Base-by-base conservation (phyloP, 2,329 filamentous ascomycete genomes). In the Monosporascus ibericus region DNA sequence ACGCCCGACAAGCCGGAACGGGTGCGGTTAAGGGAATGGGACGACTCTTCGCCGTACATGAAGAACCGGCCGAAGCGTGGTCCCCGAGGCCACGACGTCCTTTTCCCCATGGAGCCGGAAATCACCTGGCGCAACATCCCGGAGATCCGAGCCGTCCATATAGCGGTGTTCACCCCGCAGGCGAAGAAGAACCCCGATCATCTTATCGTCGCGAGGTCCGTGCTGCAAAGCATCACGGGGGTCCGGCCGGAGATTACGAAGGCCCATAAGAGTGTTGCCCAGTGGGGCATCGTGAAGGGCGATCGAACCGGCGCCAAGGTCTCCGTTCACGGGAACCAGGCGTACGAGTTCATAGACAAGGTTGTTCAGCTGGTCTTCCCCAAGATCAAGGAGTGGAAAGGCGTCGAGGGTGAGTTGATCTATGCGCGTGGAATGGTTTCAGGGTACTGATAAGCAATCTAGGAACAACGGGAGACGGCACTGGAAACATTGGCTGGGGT, bases 381-480 rank as follows among this genome's bases (percentile, higher is more conserved):
- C 39, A 88, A 86, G 66, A 95, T 99, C 72, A 99, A 97, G 78
- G 94, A 99, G 62, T 99, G 90, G 88, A 83, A 82, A 52, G 94
- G 94, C 20, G 65, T 84, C 52, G 66, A 72, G 59, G 77, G 71
- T 54, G 69, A 64, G 63, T 48, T 5, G 51, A 57, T 18, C 9
- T 27, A 50, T 9, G 9, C 18, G 44, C 25, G 27, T 37, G 11
- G 34, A 48, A 52, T 30, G 50, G 15, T 47, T 48, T 44, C 42
- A 5, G 9, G 24, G 36, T 52, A 52, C 25, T 48, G 37, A 54
- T 37, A 18, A 27, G 34, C 5, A 58, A 59, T 40, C 44, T 53
- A 70, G 70, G 68, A 34, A 81, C 75, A 44, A 89, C 89, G 39
- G 94, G 94, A 65, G 94, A 99, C 69, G 85, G 84, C 65, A 86